Evolutionary conservation across 441 rosid genomes (phyloP).

Genomic region (Pelargonium cotyledonis): DNA sequence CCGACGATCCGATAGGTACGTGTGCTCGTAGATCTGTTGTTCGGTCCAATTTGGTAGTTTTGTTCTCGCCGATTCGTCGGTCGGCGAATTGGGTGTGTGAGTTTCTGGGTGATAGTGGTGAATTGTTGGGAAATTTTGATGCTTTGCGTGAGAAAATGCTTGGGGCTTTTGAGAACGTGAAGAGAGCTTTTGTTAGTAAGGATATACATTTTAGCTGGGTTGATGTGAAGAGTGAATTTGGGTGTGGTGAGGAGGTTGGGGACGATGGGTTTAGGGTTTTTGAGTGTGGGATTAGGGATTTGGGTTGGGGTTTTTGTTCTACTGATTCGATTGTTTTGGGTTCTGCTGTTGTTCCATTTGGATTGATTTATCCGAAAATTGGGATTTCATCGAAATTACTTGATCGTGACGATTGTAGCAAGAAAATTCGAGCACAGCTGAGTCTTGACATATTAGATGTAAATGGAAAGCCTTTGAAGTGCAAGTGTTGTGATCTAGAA

Average conservation of each 20-base stretch:
- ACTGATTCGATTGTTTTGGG: conserved; percentile 58
- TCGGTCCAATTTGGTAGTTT: conserved; percentile 64
- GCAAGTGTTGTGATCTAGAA: conserved; percentile 65
- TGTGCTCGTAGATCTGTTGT: conserved; percentile 13
- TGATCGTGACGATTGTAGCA: conserved; percentile 13
- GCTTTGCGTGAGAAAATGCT: conserved; percentile 33
- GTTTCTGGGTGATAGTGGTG: conserved; percentile 41
- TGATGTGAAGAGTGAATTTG: conserved; percentile 29
- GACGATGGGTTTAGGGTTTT: conserved; percentile 30
- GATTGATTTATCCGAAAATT: conserved; percentile 70
- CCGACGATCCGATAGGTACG: conserved; percentile 23
- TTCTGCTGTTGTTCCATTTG: conserved; percentile 62
- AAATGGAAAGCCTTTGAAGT: conserved; percentile 62
- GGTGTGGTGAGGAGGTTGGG: conserved; percentile 5
- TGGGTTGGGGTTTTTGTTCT: conserved; percentile 86
- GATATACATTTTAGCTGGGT: conserved; percentile 85
- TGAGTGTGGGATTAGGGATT: conserved; percentile 44
- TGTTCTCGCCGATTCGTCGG: conserved; percentile 52
- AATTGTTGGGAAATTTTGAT: conserved; percentile 31
- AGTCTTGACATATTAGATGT: conserved; percentile 67
- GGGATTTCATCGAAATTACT: conserved; percentile 31
- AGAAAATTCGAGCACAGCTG: conserved; percentile 30
- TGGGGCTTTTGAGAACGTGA: conserved; percentile 47
- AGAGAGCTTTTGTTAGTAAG: conserved; percentile 46
- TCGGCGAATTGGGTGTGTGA: conserved; percentile 35